phyloP scores from a whole-genome alignment of 1,139 yeast species.

The Lizanozyma gosingica region DNA sequence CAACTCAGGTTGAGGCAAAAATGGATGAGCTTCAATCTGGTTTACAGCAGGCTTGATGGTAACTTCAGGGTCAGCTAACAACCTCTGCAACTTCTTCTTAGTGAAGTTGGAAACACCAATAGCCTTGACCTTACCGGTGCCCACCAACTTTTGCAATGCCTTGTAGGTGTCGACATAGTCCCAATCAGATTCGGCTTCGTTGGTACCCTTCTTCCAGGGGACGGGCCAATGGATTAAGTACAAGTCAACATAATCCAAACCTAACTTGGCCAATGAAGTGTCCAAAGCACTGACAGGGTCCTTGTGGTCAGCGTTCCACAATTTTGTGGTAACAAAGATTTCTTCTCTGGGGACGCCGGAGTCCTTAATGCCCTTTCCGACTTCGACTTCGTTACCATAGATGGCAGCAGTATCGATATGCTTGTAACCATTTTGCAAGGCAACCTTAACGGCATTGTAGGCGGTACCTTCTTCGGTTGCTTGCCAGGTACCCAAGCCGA shows the following conservation, averaged over 20 bases:
- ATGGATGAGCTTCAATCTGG: conserved; percentile 73
- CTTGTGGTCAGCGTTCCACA: conserved; percentile 30
- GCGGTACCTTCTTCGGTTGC: conserved; percentile 25
- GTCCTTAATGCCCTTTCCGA: conserved; percentile 43
- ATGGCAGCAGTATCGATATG: conserved; percentile 55
- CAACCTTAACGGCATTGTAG: conserved; percentile 32
- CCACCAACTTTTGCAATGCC: conserved; percentile 51
- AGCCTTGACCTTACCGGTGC: conserved; percentile 52
- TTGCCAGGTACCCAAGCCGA: conserved; percentile 43
- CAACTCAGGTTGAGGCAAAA: conserved; percentile 61
- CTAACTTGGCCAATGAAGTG: conserved; percentile 28
- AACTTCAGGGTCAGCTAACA: conserved; percentile 42
- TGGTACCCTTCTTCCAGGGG: conserved; percentile 6
- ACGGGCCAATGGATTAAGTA: conserved; percentile 59
- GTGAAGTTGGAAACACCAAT: conserved; percentile 80
- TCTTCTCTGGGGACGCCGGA: conserved; percentile 35
- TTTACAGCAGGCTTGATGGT: conserved; percentile 58
- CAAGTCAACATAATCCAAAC: conserved; percentile 51
- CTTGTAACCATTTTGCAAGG: conserved; percentile 39
- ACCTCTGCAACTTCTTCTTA: conserved; percentile 32
- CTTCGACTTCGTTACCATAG: conserved; percentile 49
- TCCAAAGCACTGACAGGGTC: conserved; percentile 24
- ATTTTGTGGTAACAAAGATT: conserved; percentile 39
- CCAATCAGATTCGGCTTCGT: conserved; percentile 25
- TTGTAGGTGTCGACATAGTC: conserved; percentile 61